Percentiles rank a stretch among this genome's conserved stretches.
Evolutionary conservation across 108 stramenopile genomes (phyloP).

Genomic region (Mediolabrus comicus): DNA sequence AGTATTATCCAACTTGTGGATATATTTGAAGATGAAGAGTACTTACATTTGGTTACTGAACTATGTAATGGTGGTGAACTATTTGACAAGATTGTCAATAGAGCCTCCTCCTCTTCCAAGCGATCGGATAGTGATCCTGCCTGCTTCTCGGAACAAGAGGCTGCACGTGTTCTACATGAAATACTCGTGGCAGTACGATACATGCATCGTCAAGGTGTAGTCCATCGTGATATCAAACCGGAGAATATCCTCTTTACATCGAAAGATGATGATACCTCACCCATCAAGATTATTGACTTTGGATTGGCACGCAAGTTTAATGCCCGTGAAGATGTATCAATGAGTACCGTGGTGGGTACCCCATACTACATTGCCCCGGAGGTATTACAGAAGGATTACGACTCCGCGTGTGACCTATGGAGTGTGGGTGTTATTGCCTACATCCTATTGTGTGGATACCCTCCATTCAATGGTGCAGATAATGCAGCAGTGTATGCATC

Average conservation of each 20-base stretch:
- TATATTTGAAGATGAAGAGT: conserved; percentile 70
- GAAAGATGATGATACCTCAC: conserved; percentile 50
- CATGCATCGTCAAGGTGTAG: conserved; percentile 69
- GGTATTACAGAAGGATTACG: conserved; percentile 47
- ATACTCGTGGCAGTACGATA: conserved; percentile 67
- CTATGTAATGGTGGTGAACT: conserved; percentile 82
- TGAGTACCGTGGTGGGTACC: conserved; percentile 75
- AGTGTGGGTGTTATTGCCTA: conserved; percentile 80
- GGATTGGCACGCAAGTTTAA: conserved; percentile 66
- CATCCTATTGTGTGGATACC: conserved; percentile 80
- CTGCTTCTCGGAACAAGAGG: conserved; percentile 59
- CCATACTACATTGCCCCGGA: conserved; percentile 92
- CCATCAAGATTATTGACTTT: conserved; percentile 91
- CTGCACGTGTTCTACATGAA: conserved; percentile 49
- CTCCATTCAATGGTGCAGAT: conserved; percentile 77
- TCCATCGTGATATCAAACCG: conserved; percentile 66
- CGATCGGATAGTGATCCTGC: neutral
- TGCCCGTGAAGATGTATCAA: conserved; percentile 4
- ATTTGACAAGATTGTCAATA: conserved; percentile 70
- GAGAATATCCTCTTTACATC: conserved; percentile 63
- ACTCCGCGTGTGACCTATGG: conserved; percentile 73
- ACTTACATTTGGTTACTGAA: conserved; percentile 79
- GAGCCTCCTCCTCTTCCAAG: conserved; percentile 21
- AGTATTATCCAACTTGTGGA: conserved; percentile 75
- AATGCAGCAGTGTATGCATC: conserved; percentile 52